Evolutionary conservation across 441 rosid species (phyloP).

Genomic region (Populus hybrid): DNA sequence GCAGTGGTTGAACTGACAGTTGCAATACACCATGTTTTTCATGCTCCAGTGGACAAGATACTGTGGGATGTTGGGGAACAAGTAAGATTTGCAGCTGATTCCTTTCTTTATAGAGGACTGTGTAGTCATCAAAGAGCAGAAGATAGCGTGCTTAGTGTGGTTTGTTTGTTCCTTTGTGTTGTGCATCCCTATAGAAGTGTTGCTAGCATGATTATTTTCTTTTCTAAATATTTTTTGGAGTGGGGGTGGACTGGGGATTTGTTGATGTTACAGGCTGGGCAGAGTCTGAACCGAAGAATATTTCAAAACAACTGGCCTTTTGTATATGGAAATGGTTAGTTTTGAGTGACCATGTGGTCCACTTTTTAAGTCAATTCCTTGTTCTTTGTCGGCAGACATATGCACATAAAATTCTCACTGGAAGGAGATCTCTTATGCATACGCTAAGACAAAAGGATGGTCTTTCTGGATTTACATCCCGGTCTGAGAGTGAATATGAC

Average conservation of each 20-base stretch:
- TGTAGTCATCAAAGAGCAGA: not conserved
- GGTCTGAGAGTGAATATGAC: constrained; percentile 75
- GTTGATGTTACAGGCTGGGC: not conserved
- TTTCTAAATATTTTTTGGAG: not conserved
- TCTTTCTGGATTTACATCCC: constrained; percentile 59
- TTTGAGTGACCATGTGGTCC: not conserved
- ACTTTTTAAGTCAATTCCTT: not conserved
- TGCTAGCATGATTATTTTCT: not conserved
- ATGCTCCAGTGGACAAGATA: constrained; percentile 81
- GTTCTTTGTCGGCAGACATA: constrained; percentile 54
- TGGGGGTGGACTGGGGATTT: not conserved
- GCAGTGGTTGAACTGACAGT: constrained; percentile 80
- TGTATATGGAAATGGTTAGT: not conserved
- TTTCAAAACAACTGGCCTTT: not conserved
- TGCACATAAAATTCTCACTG: constrained; percentile 88
- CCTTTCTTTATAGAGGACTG: constrained; percentile 4
- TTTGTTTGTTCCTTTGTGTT: not conserved
- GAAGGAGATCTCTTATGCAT: constrained; percentile 67
- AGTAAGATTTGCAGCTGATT: constrained; percentile 37
- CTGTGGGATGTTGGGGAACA: constrained; percentile 91
- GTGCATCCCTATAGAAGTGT: not conserved
- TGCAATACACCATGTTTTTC: constrained; percentile 80
- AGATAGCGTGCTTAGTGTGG: not conserved
- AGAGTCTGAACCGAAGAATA: not conserved
- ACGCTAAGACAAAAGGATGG: constrained; percentile 61